Evolutionary conservation across 1,139 yeast species (phyloP), one percentile per base, ranked within the genome.

Genomic region (Saccharomyces pastorianus): DNA sequence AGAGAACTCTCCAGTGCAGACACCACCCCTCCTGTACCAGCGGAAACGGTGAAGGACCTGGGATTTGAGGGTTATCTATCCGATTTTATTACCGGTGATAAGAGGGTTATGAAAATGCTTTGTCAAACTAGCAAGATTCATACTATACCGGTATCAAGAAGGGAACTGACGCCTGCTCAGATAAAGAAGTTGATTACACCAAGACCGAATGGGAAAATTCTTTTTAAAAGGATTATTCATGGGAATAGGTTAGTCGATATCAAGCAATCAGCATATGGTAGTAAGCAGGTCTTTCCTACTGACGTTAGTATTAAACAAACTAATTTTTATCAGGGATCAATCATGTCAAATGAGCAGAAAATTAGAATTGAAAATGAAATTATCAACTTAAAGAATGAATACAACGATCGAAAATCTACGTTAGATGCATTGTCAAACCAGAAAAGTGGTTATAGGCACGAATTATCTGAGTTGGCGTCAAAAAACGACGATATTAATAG

Each of bases 1-100:
- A 75, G 81, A 63, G 81, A 81, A 52, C 58, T 75, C 28, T 64
- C 73, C 23, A 55, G 65, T 7, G 61, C 61, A 6, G 54, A 60
- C 1, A 56, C 69, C 20, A 53, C 58, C 3, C 69, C 68, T 2
- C 71, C 71, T 4, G 54, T 75, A 20, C 53, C 76, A 0, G 58
- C 57, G 7, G 76, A 72, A 7, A 67, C 72, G 46, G 61, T 90
- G 4, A 63, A 60, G 38, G 49, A 60, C 1, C 51, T 55, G n/a
- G 96, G 96, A 0, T 88, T 93, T 68, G 96, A 88, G 57, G 95
- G 96, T 0, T 88, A 80, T 62, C 64, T 90, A 41, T 71, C 81
- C 1, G 97, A 93, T 63, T 81, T 81, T 58, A 65, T 93, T 1
- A 71, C 73, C 1, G 99, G 96, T 0, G 96, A 96, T 1, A 66